Percentiles rank a stretch among this genome's conserved stretches.
These are phyloP conservation scores for Arabidopsis hybrid DNA, from an alignment of 441 rosid species.

Conservation along the genomic window DNA sequence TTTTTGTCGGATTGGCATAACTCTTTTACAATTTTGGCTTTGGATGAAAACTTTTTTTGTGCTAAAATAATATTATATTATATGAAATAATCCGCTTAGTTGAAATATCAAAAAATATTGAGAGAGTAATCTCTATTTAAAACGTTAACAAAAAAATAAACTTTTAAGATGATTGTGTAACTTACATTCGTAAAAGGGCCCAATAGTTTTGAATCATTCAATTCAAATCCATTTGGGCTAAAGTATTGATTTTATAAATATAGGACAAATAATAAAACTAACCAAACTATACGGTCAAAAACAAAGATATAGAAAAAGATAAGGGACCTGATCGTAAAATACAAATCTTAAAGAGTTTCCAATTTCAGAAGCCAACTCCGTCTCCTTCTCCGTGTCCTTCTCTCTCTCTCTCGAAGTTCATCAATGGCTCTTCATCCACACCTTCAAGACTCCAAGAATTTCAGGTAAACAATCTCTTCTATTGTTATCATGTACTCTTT, in stretches of 20 bases:
- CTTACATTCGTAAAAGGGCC: background rate
- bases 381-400: conserved; percentile 3
- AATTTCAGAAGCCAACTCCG: conserved; percentile 17
- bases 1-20: no score
- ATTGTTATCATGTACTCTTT: background rate
- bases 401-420: conserved; percentile 18
- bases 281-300: background rate
- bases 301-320: background rate
- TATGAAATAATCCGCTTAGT: no score
- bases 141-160: no score
- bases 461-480: conserved; percentile 39
- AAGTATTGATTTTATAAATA: background rate
- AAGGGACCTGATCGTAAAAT: conserved; percentile 8
- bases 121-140: no score
- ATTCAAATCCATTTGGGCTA: background rate
- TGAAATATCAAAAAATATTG: no score
- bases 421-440: conserved; percentile 46
- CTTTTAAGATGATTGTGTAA: no score
- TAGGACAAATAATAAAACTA: background rate
- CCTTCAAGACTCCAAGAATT: conserved; percentile 34
- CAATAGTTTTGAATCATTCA: background rate
- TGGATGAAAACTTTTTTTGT: no score
- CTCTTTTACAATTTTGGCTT: no score
- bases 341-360: conserved; percentile 21
- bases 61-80: no score